phyloP scores from a whole-genome alignment of 371 early-diverging fungal genomes.

The Lichtheimia ramosa region DNA sequence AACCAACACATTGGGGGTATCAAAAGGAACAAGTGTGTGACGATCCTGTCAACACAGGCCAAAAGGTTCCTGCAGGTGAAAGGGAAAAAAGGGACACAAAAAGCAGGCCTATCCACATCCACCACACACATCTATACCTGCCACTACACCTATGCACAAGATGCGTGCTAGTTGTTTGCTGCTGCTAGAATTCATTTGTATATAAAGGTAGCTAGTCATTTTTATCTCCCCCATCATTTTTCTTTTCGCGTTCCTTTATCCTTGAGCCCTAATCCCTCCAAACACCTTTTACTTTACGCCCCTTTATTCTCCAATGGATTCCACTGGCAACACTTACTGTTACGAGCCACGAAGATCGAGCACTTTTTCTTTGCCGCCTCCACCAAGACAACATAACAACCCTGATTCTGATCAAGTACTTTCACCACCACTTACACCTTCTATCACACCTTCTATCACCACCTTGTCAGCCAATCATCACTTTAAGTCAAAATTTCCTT shows the following conservation, averaged over 20 bases:
- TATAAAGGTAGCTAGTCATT: neutral
- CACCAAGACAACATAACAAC: conserved; percentile 6
- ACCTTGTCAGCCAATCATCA: conserved; percentile 19
- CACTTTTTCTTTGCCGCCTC: conserved; percentile 3
- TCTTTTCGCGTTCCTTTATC: neutral
- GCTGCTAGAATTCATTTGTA: neutral
- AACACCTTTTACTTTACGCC: conserved; percentile 8
- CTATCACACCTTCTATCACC: conserved; percentile 24
- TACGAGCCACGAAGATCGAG: neutral
- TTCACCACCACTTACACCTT: conserved; percentile 43
- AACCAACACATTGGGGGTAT: conserved; percentile 16
- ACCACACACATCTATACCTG: too few species aligned
- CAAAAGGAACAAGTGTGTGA: neutral
- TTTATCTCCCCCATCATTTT: neutral
- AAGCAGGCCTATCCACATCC: neutral
- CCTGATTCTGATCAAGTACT: conserved; percentile 29
- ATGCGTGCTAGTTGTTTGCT: too few species aligned
- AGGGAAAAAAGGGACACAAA: conserved; percentile 3
- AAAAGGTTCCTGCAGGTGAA: conserved; percentile 12
- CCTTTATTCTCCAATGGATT: neutral
- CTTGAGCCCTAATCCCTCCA: conserved; percentile 5
- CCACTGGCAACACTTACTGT: conserved; percentile 5
- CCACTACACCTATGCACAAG: too few species aligned
- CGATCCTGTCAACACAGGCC: conserved; percentile 13
- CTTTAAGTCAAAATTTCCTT: conserved; percentile 32